Conservation (phyloP, 2,329 filamentous ascomycete genomes). For the Trichoderma arundinaceum region DNA sequence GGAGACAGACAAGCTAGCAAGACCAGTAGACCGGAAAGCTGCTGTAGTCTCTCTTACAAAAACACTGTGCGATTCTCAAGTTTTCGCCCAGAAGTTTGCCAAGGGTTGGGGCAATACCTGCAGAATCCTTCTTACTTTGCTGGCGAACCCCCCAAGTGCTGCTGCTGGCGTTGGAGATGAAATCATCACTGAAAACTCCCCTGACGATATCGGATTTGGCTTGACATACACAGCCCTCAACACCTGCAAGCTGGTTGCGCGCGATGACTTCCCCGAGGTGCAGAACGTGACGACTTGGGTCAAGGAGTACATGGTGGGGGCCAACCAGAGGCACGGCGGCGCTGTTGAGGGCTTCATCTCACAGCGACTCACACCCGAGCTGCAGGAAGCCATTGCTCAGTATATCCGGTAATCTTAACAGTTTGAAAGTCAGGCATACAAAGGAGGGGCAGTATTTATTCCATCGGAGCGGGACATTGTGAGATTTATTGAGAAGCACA, state of each 20-base stretch:
- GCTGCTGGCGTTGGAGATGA: slow-evolving; percentile 71
- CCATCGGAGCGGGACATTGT: neutral
- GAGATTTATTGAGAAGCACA: slow-evolving; percentile 3
- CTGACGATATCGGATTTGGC: slow-evolving; percentile 94
- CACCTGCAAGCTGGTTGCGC: slow-evolving; percentile 76
- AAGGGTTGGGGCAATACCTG: slow-evolving; percentile 93
- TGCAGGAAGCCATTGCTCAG: slow-evolving; percentile 57
- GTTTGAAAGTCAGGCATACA: neutral
- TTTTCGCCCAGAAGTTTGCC: slow-evolving; percentile 80
- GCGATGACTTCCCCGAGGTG: slow-evolving; percentile 87
- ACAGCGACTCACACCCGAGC: slow-evolving; percentile 70
- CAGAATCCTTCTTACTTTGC: slow-evolving; percentile 83
- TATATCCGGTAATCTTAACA: slow-evolving; percentile 52
- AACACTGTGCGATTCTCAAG: slow-evolving; percentile 82
- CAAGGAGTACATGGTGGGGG: slow-evolving; percentile 74
- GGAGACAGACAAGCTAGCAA: slow-evolving; percentile 84
- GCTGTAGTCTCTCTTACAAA: slow-evolving; percentile 94
- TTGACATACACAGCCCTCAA: slow-evolving; percentile 93
- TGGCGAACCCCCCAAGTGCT: slow-evolving; percentile 83
- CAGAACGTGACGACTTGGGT: slow-evolving; percentile 86
- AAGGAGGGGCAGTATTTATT: neutral
- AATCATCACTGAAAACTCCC: slow-evolving; percentile 82
- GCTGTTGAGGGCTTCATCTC: slow-evolving; percentile 73
- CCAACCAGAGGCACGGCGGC: slow-evolving; percentile 75
- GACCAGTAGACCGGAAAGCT: slow-evolving; percentile 88